phyloP scores from a whole-genome alignment of 2,329 filamentous ascomycete genomes.

The Paracoccidioides lutzii region DNA sequence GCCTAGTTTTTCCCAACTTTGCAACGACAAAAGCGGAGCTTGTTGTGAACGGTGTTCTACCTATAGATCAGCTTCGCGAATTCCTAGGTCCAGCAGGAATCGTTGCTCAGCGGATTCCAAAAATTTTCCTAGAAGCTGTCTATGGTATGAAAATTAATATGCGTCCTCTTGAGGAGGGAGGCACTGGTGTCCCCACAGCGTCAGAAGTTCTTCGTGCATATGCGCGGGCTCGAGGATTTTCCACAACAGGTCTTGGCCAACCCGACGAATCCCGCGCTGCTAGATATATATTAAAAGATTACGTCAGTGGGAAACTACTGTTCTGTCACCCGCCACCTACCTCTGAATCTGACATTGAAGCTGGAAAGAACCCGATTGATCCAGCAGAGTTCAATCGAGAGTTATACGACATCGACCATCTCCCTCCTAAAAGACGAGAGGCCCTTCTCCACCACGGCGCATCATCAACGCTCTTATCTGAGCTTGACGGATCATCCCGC shows the following conservation, averaged over 20 bases:
- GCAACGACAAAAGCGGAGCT: conserved; percentile 41
- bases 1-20: conserved; percentile 61
- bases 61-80: conserved; percentile 91
- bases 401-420: conserved; percentile 69
- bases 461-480: conserved; percentile 1
- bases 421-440: conserved; percentile 67
- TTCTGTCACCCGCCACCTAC: conserved; percentile 76
- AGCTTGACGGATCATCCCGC: conserved; percentile 6
- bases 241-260: conserved; percentile 75
- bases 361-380: conserved; percentile 42
- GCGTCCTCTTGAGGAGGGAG: conserved; percentile 77
- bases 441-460: conserved; percentile 13
- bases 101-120: conserved; percentile 73
- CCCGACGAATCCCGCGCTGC: conserved; percentile 90
- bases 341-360: conserved; percentile 34
- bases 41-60: conserved; percentile 85
- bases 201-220: conserved; percentile 78
- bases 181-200: conserved; percentile 72
- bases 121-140: conserved; percentile 76
- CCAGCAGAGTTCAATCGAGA: conserved; percentile 70
- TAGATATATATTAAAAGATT: conserved; percentile 85
- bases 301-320: conserved; percentile 88
- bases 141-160: conserved; percentile 85
- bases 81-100: conserved; percentile 76
- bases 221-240: conserved; percentile 78